These are phyloP conservation scores for Ascomycota sp. DNA, from an alignment of 2,329 filamentous ascomycete species.

Conservation along the genomic window DNA sequence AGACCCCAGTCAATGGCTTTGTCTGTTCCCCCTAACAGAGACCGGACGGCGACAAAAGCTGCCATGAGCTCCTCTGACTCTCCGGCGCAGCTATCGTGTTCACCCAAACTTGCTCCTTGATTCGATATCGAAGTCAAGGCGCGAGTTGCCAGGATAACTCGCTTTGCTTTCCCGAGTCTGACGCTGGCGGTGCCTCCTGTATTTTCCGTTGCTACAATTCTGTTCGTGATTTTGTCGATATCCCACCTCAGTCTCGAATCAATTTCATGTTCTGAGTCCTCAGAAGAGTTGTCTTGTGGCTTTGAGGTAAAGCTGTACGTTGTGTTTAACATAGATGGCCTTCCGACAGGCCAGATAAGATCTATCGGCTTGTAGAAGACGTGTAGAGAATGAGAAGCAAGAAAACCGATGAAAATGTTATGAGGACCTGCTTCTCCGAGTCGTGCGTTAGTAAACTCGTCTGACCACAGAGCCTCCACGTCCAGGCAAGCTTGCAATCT, in stretches of 20 bases:
- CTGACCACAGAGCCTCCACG: slow-evolving; percentile 23
- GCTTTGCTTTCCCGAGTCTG: slow-evolving; percentile 6
- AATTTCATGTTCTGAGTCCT: too few species aligned
- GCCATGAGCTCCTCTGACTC: slow-evolving; percentile 22
- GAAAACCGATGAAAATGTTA: slow-evolving; percentile 13
- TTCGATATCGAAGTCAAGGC: slow-evolving; percentile 8
- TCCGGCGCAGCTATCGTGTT: slow-evolving; percentile 2
- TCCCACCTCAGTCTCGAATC: background rate
- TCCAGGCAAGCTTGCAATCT: slow-evolving; percentile 19
- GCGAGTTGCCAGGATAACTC: slow-evolving; percentile 10
- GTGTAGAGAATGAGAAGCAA: slow-evolving; percentile 2
- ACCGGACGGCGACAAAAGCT: slow-evolving; percentile 35
- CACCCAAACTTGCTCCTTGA: background rate
- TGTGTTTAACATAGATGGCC: slow-evolving; percentile 7
- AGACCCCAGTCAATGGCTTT: slow-evolving; percentile 40
- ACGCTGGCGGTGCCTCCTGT: too few species aligned
- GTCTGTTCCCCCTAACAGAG: slow-evolving; percentile 38
- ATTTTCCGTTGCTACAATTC: background rate
- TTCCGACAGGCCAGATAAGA: slow-evolving; percentile 8
- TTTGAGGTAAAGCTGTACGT: background rate
- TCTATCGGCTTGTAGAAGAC: background rate
- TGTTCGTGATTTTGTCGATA: background rate
- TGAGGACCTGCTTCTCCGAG: slow-evolving; percentile 10
- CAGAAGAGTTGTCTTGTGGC: background rate
- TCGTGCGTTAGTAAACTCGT: slow-evolving; percentile 7